Conservation (phyloP, 306 rosid species). For the Luffa aegyptiaca region DNA sequence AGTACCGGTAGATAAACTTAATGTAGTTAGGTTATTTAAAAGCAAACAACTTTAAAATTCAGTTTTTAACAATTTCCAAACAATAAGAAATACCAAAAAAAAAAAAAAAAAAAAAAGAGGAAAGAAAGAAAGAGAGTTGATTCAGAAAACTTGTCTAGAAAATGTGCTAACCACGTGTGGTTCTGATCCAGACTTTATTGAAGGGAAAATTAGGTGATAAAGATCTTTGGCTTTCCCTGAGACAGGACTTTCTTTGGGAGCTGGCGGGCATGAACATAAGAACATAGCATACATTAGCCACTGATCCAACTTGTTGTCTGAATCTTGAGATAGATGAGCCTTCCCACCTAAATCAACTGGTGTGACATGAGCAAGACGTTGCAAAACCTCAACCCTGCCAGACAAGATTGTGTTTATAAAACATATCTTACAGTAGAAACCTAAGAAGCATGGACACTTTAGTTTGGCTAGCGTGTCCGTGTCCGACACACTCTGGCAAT, state of each 20-base stretch:
- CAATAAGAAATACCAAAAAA: neutral
- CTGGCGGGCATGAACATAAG: constrained; percentile 89
- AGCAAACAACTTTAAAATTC: neutral
- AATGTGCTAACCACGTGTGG: constrained; percentile 63
- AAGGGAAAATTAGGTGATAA: constrained; percentile 84
- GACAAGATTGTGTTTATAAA: constrained; percentile 1
- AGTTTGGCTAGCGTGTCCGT: too few relatives aligned
- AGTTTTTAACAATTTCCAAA: neutral
- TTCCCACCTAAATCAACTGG: constrained; percentile 94
- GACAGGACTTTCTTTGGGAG: constrained; percentile 56
- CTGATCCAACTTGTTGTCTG: constrained; percentile 92
- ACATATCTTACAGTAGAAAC: neutral
- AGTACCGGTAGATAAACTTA: constrained; percentile 13
- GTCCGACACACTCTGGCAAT: too few relatives aligned
- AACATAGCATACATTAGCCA: constrained; percentile 99
- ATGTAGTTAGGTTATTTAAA: neutral
- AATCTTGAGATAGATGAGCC: constrained; percentile 88
- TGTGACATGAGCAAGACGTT: constrained; percentile 88
- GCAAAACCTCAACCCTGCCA: constrained; percentile 82
- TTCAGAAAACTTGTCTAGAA: neutral
- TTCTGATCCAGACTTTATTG: constrained; percentile 89
- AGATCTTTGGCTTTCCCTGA: constrained; percentile 63
- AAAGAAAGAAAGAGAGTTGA: neutral
- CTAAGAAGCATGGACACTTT: too few relatives aligned
- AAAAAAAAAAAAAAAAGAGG: neutral